Evolutionary conservation across 2,329 filamentous ascomycete species (phyloP).

Genomic region (Cucurbitaria berberidis): DNA sequence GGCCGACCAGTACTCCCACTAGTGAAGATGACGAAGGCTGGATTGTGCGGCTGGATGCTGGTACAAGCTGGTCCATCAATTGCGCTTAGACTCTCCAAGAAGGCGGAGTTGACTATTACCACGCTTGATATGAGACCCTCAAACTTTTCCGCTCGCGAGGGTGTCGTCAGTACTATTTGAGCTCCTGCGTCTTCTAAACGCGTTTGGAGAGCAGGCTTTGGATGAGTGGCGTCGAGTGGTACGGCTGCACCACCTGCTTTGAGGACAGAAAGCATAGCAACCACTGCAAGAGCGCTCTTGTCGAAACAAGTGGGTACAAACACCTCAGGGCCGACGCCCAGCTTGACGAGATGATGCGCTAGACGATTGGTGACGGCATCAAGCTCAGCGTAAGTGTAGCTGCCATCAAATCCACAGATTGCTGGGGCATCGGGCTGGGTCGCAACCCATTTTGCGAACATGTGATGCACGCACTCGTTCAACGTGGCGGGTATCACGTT

Average conservation of each 20-base stretch:
- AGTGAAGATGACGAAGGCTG: conserved; percentile 43
- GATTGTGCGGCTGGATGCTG: conserved; percentile 32
- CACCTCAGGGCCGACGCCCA: conserved; percentile 39
- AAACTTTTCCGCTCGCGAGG: conserved; percentile 46
- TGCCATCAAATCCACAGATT: conserved; percentile 42
- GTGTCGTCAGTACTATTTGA: conserved; percentile 50
- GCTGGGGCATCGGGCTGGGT: conserved; percentile 37
- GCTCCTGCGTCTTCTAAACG: conserved; percentile 50
- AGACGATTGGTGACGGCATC: conserved; percentile 32
- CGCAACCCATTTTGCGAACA: conserved; percentile 32
- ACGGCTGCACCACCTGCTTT: conserved; percentile 48
- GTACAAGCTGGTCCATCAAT: conserved; percentile 21
- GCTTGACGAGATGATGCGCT: conserved; percentile 36
- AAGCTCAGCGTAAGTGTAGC: conserved; percentile 42
- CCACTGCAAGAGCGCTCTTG: conserved; percentile 44
- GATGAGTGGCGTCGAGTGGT: conserved; percentile 46
- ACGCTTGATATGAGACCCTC: conserved; percentile 52
- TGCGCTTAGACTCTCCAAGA: conserved; percentile 45
- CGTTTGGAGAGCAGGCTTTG: conserved; percentile 45
- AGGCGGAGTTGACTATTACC: conserved; percentile 31
- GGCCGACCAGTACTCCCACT: conserved; percentile 43
- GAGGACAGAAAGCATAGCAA: conserved; percentile 49
- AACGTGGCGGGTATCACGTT: conserved; percentile 41
- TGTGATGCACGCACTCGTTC: conserved; percentile 40
- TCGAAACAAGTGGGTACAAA: conserved; percentile 50